Evolutionary conservation across 2,329 filamentous ascomycete genomes (phyloP), one percentile per base, ranked within the genome.

Genomic region (Pyricularia pennisetigena): DNA sequence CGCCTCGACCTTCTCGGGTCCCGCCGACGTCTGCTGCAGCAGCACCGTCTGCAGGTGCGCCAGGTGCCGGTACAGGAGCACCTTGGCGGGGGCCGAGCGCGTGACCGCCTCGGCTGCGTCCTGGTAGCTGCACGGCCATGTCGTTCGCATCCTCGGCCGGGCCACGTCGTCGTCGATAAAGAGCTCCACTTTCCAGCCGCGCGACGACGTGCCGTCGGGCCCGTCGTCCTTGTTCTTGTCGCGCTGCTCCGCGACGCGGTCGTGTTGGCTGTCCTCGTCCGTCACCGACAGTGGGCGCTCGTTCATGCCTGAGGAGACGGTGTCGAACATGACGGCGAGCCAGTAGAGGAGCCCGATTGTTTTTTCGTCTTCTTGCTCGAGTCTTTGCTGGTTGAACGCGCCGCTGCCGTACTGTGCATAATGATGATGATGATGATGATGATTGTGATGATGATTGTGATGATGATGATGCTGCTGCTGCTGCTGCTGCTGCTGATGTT

Each of bases 271-370:
- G 69, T 80, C 78, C 59, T 81, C 78, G 35, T 80, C 79, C 0
- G 76, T 74, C 6, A 81, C 74, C 0, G 78, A 77, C 2, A 79
- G 74, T 1, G 78, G 73, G 61, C 77, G 72, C 63, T 74, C 72
- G 66, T 82, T 79, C 78, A 87, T 84, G 1, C 83, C 83, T 0
- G 85, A 80, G 0, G 82, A 85, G 9, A 86, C 74, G 0, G 85
- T 87, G 71, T 87, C 85, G 65, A 86, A 84, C 85, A 87, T 87
- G 64, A 86, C 77, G 0, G 82, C 83, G 20, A 88, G 76, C 85
- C 85, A 88, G 72, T 84, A 87, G 2, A 87, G 72, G 12, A 87
- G 75, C 14, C 83, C 79, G 29, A 87, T 77, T 0, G 85, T 86
- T 12, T 79, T 72, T 70, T 73, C 41, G 65, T 64, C n/a, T 67